Conservation (phyloP, 2,329 filamentous ascomycete genomes). For the Lachnellula arida region DNA sequence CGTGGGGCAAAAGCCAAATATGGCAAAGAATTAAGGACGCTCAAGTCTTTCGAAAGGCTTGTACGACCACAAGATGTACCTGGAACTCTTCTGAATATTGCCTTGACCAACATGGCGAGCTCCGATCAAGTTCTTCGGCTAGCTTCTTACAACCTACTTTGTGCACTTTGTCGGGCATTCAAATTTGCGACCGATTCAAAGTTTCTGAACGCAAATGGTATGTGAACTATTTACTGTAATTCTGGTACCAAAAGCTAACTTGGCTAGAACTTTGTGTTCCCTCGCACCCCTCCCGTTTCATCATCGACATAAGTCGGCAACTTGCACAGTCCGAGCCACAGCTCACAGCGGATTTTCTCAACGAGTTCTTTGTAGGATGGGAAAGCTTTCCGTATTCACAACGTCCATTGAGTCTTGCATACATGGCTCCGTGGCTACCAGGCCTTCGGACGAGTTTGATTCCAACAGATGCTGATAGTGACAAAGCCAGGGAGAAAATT, state of each 20-base stretch:
- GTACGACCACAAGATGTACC: constrained; percentile 67
- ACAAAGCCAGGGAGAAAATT: constrained; percentile 62
- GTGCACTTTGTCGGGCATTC: constrained; percentile 62
- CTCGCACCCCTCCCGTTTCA: constrained; percentile 57
- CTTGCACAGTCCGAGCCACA: constrained; percentile 61
- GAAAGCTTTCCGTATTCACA: constrained; percentile 65
- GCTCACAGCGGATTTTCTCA: constrained; percentile 63
- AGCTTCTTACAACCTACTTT: constrained; percentile 63
- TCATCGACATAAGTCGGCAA: constrained; percentile 60
- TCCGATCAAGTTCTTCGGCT: constrained; percentile 55
- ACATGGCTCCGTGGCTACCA: constrained; percentile 66
- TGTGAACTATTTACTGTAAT: constrained; percentile 10
- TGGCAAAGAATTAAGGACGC: constrained; percentile 55
- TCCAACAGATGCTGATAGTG: constrained; percentile 54
- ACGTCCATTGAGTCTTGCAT: constrained; percentile 60
- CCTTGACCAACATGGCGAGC: constrained; percentile 62
- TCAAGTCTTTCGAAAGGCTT: constrained; percentile 59
- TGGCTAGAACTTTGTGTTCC: constrained; percentile 56
- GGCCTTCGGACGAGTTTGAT: constrained; percentile 57
- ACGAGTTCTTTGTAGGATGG: constrained; percentile 71
- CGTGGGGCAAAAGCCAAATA: constrained; percentile 59
- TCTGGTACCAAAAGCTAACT: constrained; percentile 2
- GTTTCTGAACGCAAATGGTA: constrained; percentile 58
- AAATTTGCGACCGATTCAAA: constrained; percentile 59
- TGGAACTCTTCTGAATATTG: constrained; percentile 63